Evolutionary conservation across 1,284 basidiomycete genomes (phyloP).

Genomic region (Golubevia sp.): DNA sequence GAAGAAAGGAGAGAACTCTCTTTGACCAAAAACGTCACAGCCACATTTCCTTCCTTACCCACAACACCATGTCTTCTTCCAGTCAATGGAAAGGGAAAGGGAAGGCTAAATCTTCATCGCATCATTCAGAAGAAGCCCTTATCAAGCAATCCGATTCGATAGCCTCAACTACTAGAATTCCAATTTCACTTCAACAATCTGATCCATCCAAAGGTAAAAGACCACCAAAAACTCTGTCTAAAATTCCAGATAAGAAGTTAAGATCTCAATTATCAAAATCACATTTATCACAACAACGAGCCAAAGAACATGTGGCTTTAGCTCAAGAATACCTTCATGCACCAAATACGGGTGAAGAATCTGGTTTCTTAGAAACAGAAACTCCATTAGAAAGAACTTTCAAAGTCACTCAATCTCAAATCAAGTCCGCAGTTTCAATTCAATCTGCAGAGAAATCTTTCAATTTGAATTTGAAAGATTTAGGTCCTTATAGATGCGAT

Average conservation of each 20-base stretch:
- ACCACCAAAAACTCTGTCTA: constrained; percentile 40
- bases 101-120: constrained; percentile 1
- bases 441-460: constrained; percentile 76
- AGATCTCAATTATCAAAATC: constrained; percentile 45
- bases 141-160: constrained; percentile 45
- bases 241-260: constrained; percentile 55
- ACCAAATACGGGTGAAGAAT: constrained; percentile 63
- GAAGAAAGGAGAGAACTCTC: no score
- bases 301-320: constrained; percentile 41
- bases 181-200: constrained; percentile 40
- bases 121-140: constrained; percentile 37
- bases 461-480: constrained; percentile 80
- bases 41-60: no score
- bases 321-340: constrained; percentile 55
- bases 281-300: constrained; percentile 41
- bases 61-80: no score
- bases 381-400: constrained; percentile 84
- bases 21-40: no score
- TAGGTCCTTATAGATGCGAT: constrained; percentile 76
- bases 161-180: constrained; percentile 39
- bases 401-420: constrained; percentile 81
- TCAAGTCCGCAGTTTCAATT: constrained; percentile 72
- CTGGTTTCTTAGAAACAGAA: constrained; percentile 75
- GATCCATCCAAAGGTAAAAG: constrained; percentile 33
- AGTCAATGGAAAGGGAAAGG: background rate